Base-by-base conservation (phyloP, 2,329 filamentous ascomycete species). In the Curvularia eragrostidis region DNA sequence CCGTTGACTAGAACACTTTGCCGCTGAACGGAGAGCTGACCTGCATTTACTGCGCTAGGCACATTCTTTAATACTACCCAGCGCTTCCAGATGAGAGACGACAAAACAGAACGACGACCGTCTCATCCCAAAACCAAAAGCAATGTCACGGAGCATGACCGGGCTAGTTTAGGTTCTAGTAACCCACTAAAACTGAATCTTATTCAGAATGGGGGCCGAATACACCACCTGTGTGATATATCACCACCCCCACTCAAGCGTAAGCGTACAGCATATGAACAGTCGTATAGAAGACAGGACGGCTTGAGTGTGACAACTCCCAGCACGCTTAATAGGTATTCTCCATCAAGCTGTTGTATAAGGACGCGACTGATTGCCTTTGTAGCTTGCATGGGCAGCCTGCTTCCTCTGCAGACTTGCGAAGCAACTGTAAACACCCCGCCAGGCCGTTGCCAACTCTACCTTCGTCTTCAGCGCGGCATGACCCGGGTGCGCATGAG, bases 201-300 rank as follows among this genome's bases (percentile, higher is more conserved):
- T 36, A 13, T 21, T 24, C 39, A 51, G 30, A 34, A 19, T 26
- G 24, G 39, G 9, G n/a, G 7, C 10, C 47, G 26, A 49, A 57
- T 34, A 48, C 18, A 49, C n/a, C 23, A 10, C 30, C 48, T 47
- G 13, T n/a, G 15, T 36, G 48, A 26, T 24, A 67, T 72, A 59
- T 71, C 69, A 36, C 69, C 69, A 23, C 69, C 68, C 3, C 69
- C 64, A 21, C 39, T 69, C 34, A 71, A 65, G 50, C 66, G 68
- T 32, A 63, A 62, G 44, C 63, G 66, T 21, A 55, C 50, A 32
- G 47, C 30, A 38, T 42, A 44, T 32, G 43, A 39, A 2, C n/a
- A 38, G 23, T 28, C 23, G n/a, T 34, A 15, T 6, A n/a, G 26
- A 32, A 18, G 26, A 30, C 21, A 19, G 10, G 19, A 7, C 23